Evolutionary conservation across 1,139 yeast genomes (phyloP).

Genomic region (Suhomyces taliae): DNA sequence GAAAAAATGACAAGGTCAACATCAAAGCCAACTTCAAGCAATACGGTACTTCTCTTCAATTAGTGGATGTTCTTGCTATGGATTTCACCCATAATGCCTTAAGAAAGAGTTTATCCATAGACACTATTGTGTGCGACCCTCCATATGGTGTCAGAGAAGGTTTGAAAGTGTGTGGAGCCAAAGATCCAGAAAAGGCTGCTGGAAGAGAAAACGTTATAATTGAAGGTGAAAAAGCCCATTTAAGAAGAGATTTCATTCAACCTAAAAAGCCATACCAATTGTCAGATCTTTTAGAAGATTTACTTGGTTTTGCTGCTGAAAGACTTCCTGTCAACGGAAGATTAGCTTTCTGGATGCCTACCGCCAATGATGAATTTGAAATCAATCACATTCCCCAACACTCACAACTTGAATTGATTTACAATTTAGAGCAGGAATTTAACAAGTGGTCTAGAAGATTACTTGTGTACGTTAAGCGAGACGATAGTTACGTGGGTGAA

Average conservation of each 20-base stretch:
- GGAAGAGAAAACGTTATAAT: constrained; percentile 72
- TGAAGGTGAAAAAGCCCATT: constrained; percentile 76
- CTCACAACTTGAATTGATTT: constrained; percentile 63
- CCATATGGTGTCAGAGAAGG: constrained; percentile 99
- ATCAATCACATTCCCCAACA: constrained; percentile 80
- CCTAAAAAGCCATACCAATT: constrained; percentile 91
- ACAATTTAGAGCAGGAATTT: constrained; percentile 83
- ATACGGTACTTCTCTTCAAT: constrained; percentile 58
- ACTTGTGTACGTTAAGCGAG: constrained; percentile 75
- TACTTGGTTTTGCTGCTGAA: constrained; percentile 68
- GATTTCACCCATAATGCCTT: constrained; percentile 92
- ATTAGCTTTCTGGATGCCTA: constrained; percentile 97
- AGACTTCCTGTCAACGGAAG: constrained; percentile 76
- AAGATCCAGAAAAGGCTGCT: constrained; percentile 51
- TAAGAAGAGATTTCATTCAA: constrained; percentile 81
- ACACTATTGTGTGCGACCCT: constrained; percentile 91
- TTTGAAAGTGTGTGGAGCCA: constrained; percentile 86
- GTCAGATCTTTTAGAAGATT: constrained; percentile 71
- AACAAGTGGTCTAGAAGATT: constrained; percentile 91
- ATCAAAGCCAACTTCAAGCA: constrained; percentile 72
- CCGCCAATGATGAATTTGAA: constrained; percentile 85
- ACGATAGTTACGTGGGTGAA: constrained; percentile 55
- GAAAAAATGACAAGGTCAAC: constrained; percentile 55
- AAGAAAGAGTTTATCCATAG: constrained; percentile 60
- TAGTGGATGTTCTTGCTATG: constrained; percentile 82